Evolutionary conservation across 2,329 filamentous ascomycete genomes (phyloP).

Genomic region (Cladophialophora immunda): DNA sequence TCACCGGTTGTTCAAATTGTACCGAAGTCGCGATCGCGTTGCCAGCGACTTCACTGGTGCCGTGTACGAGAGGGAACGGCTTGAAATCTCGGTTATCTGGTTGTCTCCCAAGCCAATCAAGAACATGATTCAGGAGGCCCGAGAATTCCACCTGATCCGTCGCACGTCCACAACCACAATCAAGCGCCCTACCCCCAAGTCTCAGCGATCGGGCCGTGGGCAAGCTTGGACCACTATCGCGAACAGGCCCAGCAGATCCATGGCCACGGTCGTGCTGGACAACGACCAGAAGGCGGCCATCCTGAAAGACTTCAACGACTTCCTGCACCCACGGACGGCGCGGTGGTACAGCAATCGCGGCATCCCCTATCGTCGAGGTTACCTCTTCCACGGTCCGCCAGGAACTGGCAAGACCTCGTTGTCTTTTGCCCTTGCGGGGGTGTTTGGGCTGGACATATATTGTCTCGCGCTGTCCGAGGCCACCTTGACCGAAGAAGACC

Average conservation of each 20-base stretch:
- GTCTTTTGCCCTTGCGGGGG: constrained; percentile 71
- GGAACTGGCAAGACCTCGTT: constrained; percentile 78
- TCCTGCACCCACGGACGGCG: constrained; percentile 55
- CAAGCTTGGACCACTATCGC: constrained; percentile 38
- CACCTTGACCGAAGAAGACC: constrained; percentile 68
- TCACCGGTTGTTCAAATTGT: constrained; percentile 54
- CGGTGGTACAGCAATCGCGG: constrained; percentile 48
- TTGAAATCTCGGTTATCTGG: constrained; percentile 58
- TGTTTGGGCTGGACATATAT: constrained; percentile 73
- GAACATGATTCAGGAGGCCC: constrained; percentile 54
- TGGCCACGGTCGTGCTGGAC: constrained; percentile 79
- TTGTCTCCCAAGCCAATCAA: constrained; percentile 60
- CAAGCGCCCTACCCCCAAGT: constrained; percentile 55
- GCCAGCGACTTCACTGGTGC: constrained; percentile 40
- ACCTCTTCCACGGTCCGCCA: constrained; percentile 78
- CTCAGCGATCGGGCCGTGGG: constrained; percentile 39
- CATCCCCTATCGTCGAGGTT: constrained; percentile 78
- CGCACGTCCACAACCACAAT: constrained; percentile 56
- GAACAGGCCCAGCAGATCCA: constrained; percentile 61
- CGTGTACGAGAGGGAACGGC: constrained; percentile 49
- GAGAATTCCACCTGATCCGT: constrained; percentile 54
- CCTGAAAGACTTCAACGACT: constrained; percentile 78
- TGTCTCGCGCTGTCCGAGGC: constrained; percentile 69
- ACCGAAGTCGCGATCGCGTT: constrained; percentile 46
- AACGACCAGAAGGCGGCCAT: constrained; percentile 71